These are phyloP conservation scores for Millerozyma miso DNA, from an alignment of 805 yeast genomes.

Conservation along the genomic window DNA sequence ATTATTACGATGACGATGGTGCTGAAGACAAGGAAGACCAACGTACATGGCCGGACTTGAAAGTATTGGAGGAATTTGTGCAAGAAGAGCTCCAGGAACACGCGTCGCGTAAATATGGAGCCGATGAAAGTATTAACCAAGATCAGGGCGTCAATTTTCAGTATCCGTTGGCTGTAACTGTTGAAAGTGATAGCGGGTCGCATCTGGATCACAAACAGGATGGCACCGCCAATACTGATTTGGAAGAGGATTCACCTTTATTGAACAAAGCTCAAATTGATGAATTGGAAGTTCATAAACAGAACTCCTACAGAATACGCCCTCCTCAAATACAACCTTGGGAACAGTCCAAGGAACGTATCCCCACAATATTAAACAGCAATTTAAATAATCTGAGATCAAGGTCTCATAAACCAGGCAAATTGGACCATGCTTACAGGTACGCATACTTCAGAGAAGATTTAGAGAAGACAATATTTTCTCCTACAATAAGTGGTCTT, in stretches of 20 bases:
- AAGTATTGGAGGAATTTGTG: constrained; percentile 71
- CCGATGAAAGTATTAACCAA: not conserved
- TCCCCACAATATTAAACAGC: constrained; percentile 26
- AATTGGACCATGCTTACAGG: constrained; percentile 32
- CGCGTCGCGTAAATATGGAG: constrained; percentile 1
- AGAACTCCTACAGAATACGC: constrained; percentile 50
- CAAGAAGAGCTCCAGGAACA: constrained; percentile 54
- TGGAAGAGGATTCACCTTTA: constrained; percentile 30
- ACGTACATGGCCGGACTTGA: constrained; percentile 79
- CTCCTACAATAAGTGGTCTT: constrained; percentile 82
- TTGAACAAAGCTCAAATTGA: constrained; percentile 25
- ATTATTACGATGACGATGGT: constrained; percentile 44
- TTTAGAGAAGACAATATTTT: constrained; percentile 81
- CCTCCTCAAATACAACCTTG: constrained; percentile 77
- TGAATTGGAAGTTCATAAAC: constrained; percentile 40
- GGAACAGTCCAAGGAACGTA: constrained; percentile 38
- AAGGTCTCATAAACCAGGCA: constrained; percentile 5
- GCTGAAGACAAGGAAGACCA: constrained; percentile 15
- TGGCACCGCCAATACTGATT: not conserved
- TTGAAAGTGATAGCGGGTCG: not conserved
- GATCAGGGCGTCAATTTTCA: constrained; percentile 31
- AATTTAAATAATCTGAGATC: constrained; percentile 2
- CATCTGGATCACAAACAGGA: not conserved
- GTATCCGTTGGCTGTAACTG: constrained; percentile 23
- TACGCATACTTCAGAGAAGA: constrained; percentile 93